Conservation (phyloP, 1,139 yeast species). For the Yamadazyma oceani region DNA sequence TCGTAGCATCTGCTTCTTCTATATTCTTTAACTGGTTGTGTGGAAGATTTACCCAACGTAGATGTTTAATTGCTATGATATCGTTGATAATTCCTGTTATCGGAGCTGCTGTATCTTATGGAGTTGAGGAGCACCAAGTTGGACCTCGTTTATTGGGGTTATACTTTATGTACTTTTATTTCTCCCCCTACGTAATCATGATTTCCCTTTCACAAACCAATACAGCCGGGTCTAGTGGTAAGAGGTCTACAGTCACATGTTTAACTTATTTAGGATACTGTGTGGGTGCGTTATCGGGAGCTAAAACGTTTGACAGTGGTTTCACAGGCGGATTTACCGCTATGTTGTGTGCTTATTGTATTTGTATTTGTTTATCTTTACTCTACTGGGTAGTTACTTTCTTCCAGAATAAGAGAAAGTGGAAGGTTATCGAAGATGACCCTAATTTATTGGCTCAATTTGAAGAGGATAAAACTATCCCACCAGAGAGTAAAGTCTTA, state of each 20-base stretch:
- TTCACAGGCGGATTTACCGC: slow-evolving; percentile 25
- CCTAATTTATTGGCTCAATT: slow-evolving; percentile 11
- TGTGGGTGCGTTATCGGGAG: slow-evolving; percentile 31
- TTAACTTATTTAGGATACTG: slow-evolving; percentile 26
- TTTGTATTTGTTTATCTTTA: slow-evolving; percentile 25
- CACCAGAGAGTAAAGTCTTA: slow-evolving; percentile 20
- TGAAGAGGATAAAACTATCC: slow-evolving; percentile 11
- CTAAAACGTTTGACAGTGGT: slow-evolving; percentile 27
- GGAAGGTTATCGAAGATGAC: slow-evolving; percentile 11
- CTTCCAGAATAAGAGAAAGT: slow-evolving; percentile 21
- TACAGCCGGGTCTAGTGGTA: slow-evolving; percentile 25
- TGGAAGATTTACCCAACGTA: slow-evolving; percentile 17
- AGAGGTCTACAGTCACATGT: slow-evolving; percentile 20
- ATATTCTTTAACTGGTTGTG: slow-evolving; percentile 19
- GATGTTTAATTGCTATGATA: slow-evolving; percentile 17
- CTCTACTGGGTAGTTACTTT: slow-evolving; percentile 27
- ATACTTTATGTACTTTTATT: slow-evolving; percentile 25
- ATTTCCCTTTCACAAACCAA: slow-evolving; percentile 28
- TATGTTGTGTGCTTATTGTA: slow-evolving; percentile 20
- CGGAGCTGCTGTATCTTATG: slow-evolving; percentile 21
- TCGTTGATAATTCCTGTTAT: slow-evolving; percentile 20
- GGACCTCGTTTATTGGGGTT: slow-evolving; percentile 23
- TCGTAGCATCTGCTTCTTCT: slow-evolving; percentile 21
- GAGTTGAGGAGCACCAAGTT: slow-evolving; percentile 15
- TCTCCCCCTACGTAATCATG: slow-evolving; percentile 26